phyloP scores from a whole-genome alignment of 176 grass and related monocot species.

The Poa annua region DNA sequence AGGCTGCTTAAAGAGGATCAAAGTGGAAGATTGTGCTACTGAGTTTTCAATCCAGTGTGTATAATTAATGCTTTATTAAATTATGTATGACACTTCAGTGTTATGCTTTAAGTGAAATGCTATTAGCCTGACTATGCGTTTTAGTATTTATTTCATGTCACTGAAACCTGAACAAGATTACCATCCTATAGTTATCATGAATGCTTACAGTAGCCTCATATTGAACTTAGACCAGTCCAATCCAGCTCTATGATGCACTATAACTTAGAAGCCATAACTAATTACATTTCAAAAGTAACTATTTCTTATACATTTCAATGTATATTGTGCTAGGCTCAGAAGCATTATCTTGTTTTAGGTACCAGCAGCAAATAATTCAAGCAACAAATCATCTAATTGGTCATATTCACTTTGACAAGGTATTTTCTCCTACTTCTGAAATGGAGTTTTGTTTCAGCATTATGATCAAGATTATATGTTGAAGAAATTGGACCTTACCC shows the following conservation, averaged over 20 bases:
- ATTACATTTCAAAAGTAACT: neutral
- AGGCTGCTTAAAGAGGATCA: conserved; percentile 55
- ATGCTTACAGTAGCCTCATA: neutral
- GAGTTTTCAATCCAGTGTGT: conserved; percentile 57
- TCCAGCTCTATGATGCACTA: neutral
- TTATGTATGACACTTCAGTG: conserved; percentile 10
- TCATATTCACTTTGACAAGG: conserved; percentile 72
- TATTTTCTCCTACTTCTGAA: conserved; percentile 36
- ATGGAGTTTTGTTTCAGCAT: conserved; percentile 22
- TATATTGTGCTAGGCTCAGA: conserved; percentile 35
- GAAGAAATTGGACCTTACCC: conserved; percentile 6
- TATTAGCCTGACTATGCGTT: neutral
- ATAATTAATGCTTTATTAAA: neutral
- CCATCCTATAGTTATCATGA: neutral
- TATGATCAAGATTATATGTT: conserved; percentile 6
- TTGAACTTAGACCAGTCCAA: conserved; percentile 17
- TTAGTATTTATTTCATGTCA: neutral
- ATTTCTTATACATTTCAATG: neutral
- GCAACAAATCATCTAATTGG: conserved; percentile 57
- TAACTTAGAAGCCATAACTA: neutral
- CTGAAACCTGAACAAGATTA: neutral
- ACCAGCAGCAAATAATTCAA: conserved; percentile 52
- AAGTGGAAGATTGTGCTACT: conserved; percentile 50
- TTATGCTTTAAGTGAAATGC: neutral
- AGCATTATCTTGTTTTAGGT: conserved; percentile 46